phyloP scores from a whole-genome alignment of 2,329 filamentous ascomycete species.

The Pseudogymnoascus sp. region DNA sequence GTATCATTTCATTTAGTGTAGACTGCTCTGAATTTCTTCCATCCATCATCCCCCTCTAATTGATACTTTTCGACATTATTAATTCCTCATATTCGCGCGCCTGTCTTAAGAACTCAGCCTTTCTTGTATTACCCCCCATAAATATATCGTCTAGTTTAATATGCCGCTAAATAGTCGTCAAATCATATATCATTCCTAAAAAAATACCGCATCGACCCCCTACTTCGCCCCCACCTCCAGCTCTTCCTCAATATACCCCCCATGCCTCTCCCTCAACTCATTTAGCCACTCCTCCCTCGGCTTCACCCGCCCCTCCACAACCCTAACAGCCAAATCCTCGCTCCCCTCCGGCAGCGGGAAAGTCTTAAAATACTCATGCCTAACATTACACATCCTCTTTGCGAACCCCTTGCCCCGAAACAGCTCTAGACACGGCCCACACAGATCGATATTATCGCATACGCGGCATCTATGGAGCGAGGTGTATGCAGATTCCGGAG shows the following conservation, averaged over 20 bases:
- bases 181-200: neutral
- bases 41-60: no score
- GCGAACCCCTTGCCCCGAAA: neutral
- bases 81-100: neutral
- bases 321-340: neutral
- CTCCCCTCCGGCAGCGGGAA: neutral
- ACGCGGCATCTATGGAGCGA: neutral
- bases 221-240: neutral
- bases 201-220: neutral
- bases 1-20: no score
- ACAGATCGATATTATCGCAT: neutral
- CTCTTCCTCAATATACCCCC: neutral
- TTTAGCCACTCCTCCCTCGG: neutral
- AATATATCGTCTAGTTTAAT: neutral
- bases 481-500: neutral
- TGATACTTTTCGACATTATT: neutral
- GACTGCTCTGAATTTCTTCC: no score
- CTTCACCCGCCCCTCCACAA: neutral
- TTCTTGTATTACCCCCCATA: neutral
- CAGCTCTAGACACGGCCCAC: neutral
- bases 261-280: neutral
- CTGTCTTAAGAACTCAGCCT: neutral
- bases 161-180: neutral
- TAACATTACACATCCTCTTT: neutral
- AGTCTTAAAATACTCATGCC: neutral